Percentiles rank a stretch among this genome's conserved stretches.
phyloP scores from a whole-genome alignment of 2,329 filamentous ascomycete species.

The Diaporthe humulicola region DNA sequence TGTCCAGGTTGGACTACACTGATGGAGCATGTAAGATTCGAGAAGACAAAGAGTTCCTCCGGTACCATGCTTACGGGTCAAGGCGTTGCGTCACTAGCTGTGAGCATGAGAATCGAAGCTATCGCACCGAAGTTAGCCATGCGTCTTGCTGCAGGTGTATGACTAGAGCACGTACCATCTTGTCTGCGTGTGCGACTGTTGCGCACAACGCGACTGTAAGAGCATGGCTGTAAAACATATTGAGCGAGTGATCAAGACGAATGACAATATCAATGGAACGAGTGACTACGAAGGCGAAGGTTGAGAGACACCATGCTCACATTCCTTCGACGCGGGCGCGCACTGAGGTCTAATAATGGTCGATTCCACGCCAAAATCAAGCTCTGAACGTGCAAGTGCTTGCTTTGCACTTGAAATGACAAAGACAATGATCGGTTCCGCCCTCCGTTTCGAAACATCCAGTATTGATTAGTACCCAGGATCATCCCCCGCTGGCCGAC shows the following conservation, averaged over 20 bases:
- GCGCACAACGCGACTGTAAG: neutral
- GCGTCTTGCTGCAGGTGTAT: neutral
- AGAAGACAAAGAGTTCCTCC: neutral
- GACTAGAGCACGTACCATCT: neutral
- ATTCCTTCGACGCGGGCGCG: no score
- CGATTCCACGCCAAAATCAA: neutral
- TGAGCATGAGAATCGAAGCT: conserved; percentile 58
- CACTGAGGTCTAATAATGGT: neutral
- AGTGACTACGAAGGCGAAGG: neutral
- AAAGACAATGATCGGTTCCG: neutral
- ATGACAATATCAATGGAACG: neutral
- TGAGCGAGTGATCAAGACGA: neutral
- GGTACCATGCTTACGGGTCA: conserved; percentile 42
- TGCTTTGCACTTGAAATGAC: neutral
- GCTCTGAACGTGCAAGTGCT: neutral
- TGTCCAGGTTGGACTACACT: conserved; percentile 52
- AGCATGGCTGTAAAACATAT: neutral
- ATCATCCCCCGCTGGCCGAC: neutral
- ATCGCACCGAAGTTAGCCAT: neutral
- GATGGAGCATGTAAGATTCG: neutral
- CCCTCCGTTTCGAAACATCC: neutral
- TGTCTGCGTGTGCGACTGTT: conserved; percentile 14
- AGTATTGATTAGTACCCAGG: neutral
- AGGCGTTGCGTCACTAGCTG: conserved; percentile 60
- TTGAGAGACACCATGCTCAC: accelerated